Evolutionary conservation across 192 early-diverging fungal species (phyloP), one percentile per base, ranked within the genome.

Genomic region (Coemansia sp.): DNA sequence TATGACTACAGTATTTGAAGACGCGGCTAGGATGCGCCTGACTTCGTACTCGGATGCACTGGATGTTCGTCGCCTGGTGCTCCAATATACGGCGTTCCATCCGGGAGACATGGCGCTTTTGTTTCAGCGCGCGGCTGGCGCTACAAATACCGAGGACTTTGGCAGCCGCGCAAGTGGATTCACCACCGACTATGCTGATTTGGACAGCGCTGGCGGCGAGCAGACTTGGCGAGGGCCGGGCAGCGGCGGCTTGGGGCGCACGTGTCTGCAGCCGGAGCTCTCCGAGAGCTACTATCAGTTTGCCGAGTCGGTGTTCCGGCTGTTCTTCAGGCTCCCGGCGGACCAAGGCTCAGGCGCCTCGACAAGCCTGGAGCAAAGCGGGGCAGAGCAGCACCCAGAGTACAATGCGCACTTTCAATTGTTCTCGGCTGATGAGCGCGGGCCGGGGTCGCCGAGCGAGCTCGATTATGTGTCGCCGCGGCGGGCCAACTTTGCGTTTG

Each of bases 391-490:
- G n/a, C 22, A 27, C 14, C 11, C 35, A 32, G 56, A 58, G 56
- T 38, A 35, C 11, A 38, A 38, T 38, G 32, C 56, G 20, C 56
- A 58, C 29, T 58, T 58, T 19, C 32, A 58, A 20, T 20, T 38
- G 56, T n/a, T 58, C 2, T 2, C n/a, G 8, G 56, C 56, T 20
- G 56, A 22, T 1, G 56, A 58, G 56, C 56, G 56, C 9, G 56
- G 56, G 0, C 35, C 2, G 9, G 56, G 56, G 19, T 58, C 56
- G 35, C 56, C 56, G 8, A 22, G 32, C 32, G 56, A 35, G 32
- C 31, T 58, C 7, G 56, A 58, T n/a, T 58, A 37, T 58, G 56
- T 38, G 56, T 58, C 56, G 56, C 56, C 56, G 17, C n/a, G 56
- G 9, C 32, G 56, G 3, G 56, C 35, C 32, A 58, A 38, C 36